Conservation (phyloP, 2,329 filamentous ascomycete species). For the Phyllosticta citribraziliensis region DNA sequence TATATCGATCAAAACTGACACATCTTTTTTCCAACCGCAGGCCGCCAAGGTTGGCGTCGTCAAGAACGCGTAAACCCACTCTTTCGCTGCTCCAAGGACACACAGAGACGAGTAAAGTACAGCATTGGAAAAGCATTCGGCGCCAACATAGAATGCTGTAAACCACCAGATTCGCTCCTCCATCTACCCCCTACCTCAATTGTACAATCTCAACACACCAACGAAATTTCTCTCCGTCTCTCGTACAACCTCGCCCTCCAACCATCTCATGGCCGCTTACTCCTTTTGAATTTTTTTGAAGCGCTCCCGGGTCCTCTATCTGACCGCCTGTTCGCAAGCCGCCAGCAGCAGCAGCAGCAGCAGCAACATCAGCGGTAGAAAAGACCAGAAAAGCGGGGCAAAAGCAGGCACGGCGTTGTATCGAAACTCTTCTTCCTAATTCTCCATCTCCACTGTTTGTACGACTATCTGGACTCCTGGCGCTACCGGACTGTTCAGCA, state of each 20-base stretch:
- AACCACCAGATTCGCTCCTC: neutral
- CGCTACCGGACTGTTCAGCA: too few relatives aligned
- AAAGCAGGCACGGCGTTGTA: neutral
- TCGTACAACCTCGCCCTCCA: neutral
- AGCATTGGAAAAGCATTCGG: neutral
- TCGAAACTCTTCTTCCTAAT: neutral
- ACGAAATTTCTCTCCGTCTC: neutral
- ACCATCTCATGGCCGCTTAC: neutral
- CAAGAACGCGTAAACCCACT: slow-evolving; percentile 53
- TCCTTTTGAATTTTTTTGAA: neutral
- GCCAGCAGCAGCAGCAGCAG: neutral
- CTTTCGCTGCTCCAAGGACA: neutral
- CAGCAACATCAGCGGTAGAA: neutral
- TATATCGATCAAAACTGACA: neutral
- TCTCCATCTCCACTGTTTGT: too few relatives aligned
- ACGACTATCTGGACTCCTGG: too few relatives aligned
- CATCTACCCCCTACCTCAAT: neutral
- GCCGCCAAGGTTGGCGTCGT: slow-evolving; percentile 95
- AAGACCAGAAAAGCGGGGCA: neutral
- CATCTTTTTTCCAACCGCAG: slow-evolving; percentile 17
- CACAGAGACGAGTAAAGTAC: neutral
- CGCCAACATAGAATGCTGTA: neutral
- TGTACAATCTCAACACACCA: neutral
- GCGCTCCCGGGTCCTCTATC: neutral
- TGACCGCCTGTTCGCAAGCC: neutral